Conservation (phyloP, 2,329 filamentous ascomycete species). For the Paecilomyces formosus region DNA sequence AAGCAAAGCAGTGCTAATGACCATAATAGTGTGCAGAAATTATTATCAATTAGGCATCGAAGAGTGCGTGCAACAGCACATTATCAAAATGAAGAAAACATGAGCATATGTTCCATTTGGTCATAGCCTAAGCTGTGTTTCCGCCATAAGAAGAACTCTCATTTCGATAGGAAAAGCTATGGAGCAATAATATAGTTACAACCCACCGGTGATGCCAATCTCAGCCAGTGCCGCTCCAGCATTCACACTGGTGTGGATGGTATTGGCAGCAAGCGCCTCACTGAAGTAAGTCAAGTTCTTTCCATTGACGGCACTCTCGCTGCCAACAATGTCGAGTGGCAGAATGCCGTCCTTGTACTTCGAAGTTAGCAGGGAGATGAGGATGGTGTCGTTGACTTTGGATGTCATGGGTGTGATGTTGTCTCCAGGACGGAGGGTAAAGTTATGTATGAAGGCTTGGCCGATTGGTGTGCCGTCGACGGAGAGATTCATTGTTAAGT, state of each 20-base stretch:
- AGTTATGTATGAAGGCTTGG: slow-evolving; percentile 41
- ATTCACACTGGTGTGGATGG: slow-evolving; percentile 41
- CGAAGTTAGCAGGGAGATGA: slow-evolving; percentile 20
- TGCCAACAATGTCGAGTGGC: slow-evolving; percentile 45
- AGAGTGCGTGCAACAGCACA: too few relatives aligned
- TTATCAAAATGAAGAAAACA: too few relatives aligned
- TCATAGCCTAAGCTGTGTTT: too few relatives aligned
- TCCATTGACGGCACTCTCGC: slow-evolving; percentile 41
- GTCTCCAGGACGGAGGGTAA: slow-evolving; percentile 47
- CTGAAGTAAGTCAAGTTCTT: slow-evolving; percentile 48
- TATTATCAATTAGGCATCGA: too few relatives aligned
- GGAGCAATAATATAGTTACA: too few relatives aligned
- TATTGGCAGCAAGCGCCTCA: slow-evolving; percentile 41
- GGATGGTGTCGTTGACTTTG: slow-evolving; percentile 37
- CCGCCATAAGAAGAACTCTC: neutral
- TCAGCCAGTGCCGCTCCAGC: slow-evolving; percentile 24
- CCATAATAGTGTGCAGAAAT: too few relatives aligned
- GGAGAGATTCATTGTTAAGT: slow-evolving; percentile 49
- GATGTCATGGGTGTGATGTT: slow-evolving; percentile 46
- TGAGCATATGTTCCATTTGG: too few relatives aligned
- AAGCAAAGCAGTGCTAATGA: too few relatives aligned
- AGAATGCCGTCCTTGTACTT: slow-evolving; percentile 42
- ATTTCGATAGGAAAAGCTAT: neutral
- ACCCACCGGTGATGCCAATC: slow-evolving; percentile 6
- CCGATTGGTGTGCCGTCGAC: slow-evolving; percentile 44